Conservation (phyloP, 805 yeast species). For the Candida hispaniensis region DNA sequence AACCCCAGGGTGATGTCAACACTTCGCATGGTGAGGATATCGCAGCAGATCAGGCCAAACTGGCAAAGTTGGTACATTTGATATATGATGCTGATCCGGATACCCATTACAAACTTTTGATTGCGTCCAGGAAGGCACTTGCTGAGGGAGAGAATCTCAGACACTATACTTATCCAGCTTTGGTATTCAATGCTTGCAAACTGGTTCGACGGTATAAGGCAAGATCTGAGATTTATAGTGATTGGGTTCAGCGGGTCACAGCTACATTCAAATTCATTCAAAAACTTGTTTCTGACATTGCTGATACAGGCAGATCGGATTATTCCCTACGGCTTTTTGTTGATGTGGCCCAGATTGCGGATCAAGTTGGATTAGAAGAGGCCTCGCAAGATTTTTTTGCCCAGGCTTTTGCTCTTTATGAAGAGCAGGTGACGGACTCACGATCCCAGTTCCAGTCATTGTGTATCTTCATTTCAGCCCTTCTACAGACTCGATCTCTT, state of each 20-base stretch:
- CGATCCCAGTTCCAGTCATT: slow-evolving; percentile 44
- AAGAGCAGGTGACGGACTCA: slow-evolving; percentile 47
- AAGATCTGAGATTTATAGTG: slow-evolving; percentile 21
- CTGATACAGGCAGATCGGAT: slow-evolving; percentile 32
- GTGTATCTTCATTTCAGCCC: slow-evolving; percentile 39
- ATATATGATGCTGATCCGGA: slow-evolving; percentile 41
- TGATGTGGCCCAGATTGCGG: slow-evolving; percentile 65
- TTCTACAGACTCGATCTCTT: slow-evolving; percentile 43
- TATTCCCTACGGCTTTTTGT: slow-evolving; percentile 39
- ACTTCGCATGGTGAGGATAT: slow-evolving; percentile 22
- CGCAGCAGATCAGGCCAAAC: slow-evolving; percentile 26
- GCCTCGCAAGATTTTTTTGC: slow-evolving; percentile 80
- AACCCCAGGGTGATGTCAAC: slow-evolving; percentile 20
- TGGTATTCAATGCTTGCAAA: slow-evolving; percentile 51
- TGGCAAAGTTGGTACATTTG: slow-evolving; percentile 62
- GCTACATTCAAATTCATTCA: slow-evolving; percentile 66
- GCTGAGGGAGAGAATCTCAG: slow-evolving; percentile 42
- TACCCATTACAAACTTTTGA: slow-evolving; percentile 37
- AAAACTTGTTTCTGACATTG: slow-evolving; percentile 55
- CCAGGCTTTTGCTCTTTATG: slow-evolving; percentile 78
- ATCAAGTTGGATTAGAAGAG: slow-evolving; percentile 59
- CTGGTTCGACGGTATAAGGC: slow-evolving; percentile 42
- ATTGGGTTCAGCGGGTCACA: slow-evolving; percentile 28
- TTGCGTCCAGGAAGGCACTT: slow-evolving; percentile 39
- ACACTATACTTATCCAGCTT: slow-evolving; percentile 63